These are phyloP conservation scores for Lyophyllum semitale DNA, from an alignment of 768 basidiomycete species.

Conservation along the genomic window DNA sequence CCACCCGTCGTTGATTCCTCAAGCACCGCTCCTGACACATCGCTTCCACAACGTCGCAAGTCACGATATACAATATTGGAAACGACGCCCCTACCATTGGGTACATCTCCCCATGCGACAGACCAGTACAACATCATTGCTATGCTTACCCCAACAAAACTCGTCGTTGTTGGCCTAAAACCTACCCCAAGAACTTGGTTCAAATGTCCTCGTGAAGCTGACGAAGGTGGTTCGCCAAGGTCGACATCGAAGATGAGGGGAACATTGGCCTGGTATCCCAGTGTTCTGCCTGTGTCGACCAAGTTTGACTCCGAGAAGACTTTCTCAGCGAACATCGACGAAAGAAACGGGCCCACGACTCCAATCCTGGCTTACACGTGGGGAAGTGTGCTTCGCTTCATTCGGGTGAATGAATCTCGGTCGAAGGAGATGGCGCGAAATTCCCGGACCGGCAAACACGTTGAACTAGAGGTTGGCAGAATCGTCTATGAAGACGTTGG, in stretches of 20 bases:
- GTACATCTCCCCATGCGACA: conserved; percentile 69
- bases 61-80: conserved; percentile 70
- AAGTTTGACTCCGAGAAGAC: conserved; percentile 24
- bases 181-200: conserved; percentile 94
- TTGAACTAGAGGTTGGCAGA: conserved; percentile 60
- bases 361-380: conserved; percentile 86
- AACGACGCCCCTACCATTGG: conserved; percentile 82
- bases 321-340: conserved; percentile 9
- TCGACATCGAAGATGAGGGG: conserved; percentile 58
- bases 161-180: conserved; percentile 91
- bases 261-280: conserved; percentile 82
- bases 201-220: conserved; percentile 59
- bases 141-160: conserved; percentile 84
- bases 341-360: conserved; percentile 26
- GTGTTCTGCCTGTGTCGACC: conserved; percentile 33
- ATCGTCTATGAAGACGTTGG: conserved; percentile 64
- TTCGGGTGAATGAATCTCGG: conserved; percentile 66
- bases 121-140: conserved; percentile 83
- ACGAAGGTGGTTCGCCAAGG: conserved; percentile 43
- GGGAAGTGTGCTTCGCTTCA: conserved; percentile 67
- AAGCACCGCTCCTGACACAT: conserved; percentile 18
- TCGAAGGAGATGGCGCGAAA: conserved; percentile 50
- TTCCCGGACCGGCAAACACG: conserved; percentile 60
- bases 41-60: conserved; percentile 45
- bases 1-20: conserved; percentile 11